These are phyloP conservation scores for Gliomastix tumulicola DNA, from an alignment of 2,329 filamentous ascomycete genomes.

Conservation along the genomic window DNA sequence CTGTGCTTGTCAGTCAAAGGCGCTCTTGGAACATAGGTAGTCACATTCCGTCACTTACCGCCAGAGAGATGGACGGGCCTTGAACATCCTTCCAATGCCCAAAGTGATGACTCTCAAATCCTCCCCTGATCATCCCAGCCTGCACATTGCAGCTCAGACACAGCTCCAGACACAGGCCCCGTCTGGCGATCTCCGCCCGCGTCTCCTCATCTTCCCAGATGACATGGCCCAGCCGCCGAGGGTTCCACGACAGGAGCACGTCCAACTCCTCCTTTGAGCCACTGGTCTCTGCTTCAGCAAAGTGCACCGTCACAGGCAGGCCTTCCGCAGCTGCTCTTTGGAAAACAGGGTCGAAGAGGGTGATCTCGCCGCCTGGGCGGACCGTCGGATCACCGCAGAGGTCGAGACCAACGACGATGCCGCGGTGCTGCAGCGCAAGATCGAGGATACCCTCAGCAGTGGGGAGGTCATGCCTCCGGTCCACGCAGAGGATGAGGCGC, in stretches of 20 bases:
- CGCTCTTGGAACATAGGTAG: constrained; percentile 1
- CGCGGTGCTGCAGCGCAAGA: constrained; percentile 50
- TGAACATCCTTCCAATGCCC: constrained; percentile 59
- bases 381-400: constrained; percentile 66
- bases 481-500: constrained; percentile 66
- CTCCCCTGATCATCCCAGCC: constrained; percentile 63
- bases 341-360: constrained; percentile 54
- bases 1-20: constrained; percentile 28
- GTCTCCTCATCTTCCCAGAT: constrained; percentile 62
- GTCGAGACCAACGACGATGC: constrained; percentile 64
- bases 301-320: constrained; percentile 66
- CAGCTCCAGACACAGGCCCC: constrained; percentile 61
- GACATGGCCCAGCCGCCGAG: constrained; percentile 69
- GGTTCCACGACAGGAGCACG: constrained; percentile 57
- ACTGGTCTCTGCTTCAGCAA: constrained; percentile 61
- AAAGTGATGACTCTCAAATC: constrained; percentile 68
- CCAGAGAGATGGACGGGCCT: constrained; percentile 56
- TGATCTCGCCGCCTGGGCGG: constrained; percentile 47
- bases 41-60: too few species aligned
- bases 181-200: constrained; percentile 43
- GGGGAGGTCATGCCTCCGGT: constrained; percentile 52
- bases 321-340: constrained; percentile 43
- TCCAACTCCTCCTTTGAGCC: constrained; percentile 53
- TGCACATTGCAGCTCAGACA: constrained; percentile 79
- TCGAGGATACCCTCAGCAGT: constrained; percentile 59